These are phyloP conservation scores for Solanum tacnaense DNA, from an alignment of 257 asterid species.

Conservation along the genomic window DNA sequence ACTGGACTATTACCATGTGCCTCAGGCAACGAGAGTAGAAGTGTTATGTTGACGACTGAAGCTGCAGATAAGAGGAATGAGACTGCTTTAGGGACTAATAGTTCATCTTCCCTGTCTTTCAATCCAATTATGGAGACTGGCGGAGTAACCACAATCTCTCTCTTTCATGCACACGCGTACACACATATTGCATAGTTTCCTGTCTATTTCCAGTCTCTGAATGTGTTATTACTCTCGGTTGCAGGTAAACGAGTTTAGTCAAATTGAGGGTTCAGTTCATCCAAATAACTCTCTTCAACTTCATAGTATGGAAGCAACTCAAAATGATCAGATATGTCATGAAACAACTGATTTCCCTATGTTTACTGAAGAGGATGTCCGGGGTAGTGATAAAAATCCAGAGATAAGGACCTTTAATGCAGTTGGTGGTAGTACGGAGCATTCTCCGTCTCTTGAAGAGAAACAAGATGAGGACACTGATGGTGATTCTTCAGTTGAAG, in stretches of 20 bases:
- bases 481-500: constrained; percentile 45
- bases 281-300: constrained; percentile 18
- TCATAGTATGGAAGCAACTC: constrained; percentile 14
- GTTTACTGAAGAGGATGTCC: constrained; percentile 21
- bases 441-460: constrained; percentile 49
- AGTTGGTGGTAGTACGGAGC: constrained; percentile 18
- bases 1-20: constrained; percentile 46
- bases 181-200: not conserved
- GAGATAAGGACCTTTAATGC: constrained; percentile 16
- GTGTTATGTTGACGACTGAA: constrained; percentile 9
- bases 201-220: not conserved
- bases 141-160: constrained; percentile 27
- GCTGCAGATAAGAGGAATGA: constrained; percentile 39
- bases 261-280: constrained; percentile 21
- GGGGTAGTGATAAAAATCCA: constrained; percentile 8
- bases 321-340: constrained; percentile 7
- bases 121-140: constrained; percentile 35
- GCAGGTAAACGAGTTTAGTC: constrained; percentile 20
- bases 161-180: not conserved
- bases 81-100: constrained; percentile 26
- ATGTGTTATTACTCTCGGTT: constrained; percentile 1
- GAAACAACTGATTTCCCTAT: constrained; percentile 22
- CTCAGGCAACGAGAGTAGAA: constrained; percentile 23
- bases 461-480: constrained; percentile 29
- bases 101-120: constrained; percentile 48